Evolutionary conservation across 2,329 filamentous ascomycete genomes (phyloP), one percentile per base, ranked within the genome.

Genomic region (Fulvia fulva): DNA sequence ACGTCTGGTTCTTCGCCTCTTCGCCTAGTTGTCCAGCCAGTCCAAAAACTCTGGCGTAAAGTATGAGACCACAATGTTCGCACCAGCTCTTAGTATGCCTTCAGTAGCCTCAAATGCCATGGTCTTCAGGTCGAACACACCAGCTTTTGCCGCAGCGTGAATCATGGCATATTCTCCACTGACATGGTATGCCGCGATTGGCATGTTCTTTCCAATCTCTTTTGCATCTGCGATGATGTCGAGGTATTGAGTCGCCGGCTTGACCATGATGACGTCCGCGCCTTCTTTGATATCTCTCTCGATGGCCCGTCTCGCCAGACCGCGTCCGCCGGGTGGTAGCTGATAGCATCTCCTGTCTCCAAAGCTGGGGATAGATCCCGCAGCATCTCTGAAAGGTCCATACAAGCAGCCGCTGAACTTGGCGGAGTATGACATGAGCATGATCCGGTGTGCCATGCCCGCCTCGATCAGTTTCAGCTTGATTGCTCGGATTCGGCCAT

Each of bases 131-230:
- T 97, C 93, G 71, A 97, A 99, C 2, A 99, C 94, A 4, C 94
- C 94, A 1, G 94, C 93, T 74, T 96, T 96, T 51, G 94, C 94
- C 21, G 75, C 94, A 0, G 94, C 94, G 71, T 97, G 91, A 53
- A 99, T 94, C 94, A 97, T 97, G 64, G 94, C 92, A 72, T 88
- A 99, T 78, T 99, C 94, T 66, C 94, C 94, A 69, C 89, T 94
- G 59, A 99, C 94, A 74, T 99, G 94, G 75, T 99, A 99, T 22
- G 94, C 93, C 1, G 94, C 93, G 34, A 99, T 83, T 1, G 94
- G 94, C 74, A 97, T 82, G 74, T 97, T 91, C 72, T 87, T 88
- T 59, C 90, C 93, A 55, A 97, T 83, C 55, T 97, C 91, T 80
- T 96, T 97, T 54, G 94, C 94, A 71, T 99, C 94, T 66, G 90